Evolutionary conservation across 768 basidiomycete genomes (phyloP).

Genomic region (Pulveroboletus sp.): DNA sequence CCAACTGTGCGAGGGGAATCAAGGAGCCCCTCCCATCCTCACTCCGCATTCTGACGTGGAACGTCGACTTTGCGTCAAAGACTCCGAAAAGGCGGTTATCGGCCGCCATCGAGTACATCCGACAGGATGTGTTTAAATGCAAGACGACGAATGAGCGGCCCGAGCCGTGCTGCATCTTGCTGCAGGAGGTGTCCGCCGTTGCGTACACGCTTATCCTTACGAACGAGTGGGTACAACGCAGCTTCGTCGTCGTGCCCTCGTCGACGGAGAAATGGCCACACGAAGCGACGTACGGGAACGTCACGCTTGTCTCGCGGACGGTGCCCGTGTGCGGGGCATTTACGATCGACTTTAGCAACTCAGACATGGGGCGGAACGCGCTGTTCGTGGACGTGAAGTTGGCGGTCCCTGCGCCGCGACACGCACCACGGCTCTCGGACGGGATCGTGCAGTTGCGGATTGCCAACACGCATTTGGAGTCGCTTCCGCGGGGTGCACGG

Average conservation of each 20-base stretch:
- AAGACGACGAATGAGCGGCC: constrained; percentile 42
- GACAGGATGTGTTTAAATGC: constrained; percentile 49
- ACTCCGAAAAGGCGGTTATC: constrained; percentile 43
- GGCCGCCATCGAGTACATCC: constrained; percentile 53
- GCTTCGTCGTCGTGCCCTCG: constrained; percentile 59
- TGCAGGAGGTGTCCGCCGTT: constrained; percentile 60
- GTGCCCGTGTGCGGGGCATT: constrained; percentile 48
- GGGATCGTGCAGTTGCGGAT: constrained; percentile 52
- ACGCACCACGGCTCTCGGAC: constrained; percentile 31
- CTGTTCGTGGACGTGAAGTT: constrained; percentile 57
- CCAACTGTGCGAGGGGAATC: constrained; percentile 34
- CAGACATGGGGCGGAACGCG: constrained; percentile 52
- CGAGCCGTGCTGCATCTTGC: constrained; percentile 58
- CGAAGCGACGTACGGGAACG: constrained; percentile 54
- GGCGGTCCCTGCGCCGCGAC: constrained; percentile 31
- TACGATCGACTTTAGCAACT: constrained; percentile 51
- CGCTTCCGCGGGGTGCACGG: constrained; percentile 45
- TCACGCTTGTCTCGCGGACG: constrained; percentile 63
- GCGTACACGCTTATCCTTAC: constrained; percentile 50
- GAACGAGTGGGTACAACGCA: constrained; percentile 59
- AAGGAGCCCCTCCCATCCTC: constrained; percentile 39
- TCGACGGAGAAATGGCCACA: constrained; percentile 54
- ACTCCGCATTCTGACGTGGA: constrained; percentile 69
- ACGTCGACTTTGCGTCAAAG: constrained; percentile 50
- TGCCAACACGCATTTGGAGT: constrained; percentile 76